A percentile compares a stretch with the other conserved stretches of the same genome.
These are phyloP conservation scores for Colletotrichum cereale DNA, from an alignment of 2,329 filamentous ascomycete species.

Conservation along the genomic window DNA sequence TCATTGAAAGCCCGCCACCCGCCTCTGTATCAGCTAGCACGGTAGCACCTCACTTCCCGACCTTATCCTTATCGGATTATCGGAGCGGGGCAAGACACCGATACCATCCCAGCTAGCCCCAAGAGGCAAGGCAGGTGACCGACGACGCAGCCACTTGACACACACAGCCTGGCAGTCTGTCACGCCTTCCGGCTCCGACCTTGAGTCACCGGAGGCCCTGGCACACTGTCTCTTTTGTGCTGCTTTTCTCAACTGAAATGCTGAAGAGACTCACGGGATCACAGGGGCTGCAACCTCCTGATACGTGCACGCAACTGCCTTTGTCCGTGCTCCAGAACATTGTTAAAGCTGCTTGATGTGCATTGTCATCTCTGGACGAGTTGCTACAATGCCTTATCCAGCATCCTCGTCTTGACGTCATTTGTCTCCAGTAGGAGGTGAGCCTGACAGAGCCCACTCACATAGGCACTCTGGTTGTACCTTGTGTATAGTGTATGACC, in stretches of 20 bases:
- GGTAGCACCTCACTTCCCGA: background rate
- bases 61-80: conserved; percentile 41
- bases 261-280: conserved; percentile 33
- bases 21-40: conserved; percentile 15
- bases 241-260: conserved; percentile 1
- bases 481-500: background rate
- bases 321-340: conserved; percentile 28
- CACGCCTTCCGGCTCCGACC: conserved; percentile 28
- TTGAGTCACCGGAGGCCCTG: conserved; percentile 39
- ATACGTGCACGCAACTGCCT: conserved; percentile 26
- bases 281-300: conserved; percentile 22
- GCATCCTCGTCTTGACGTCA: conserved; percentile 32
- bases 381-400: conserved; percentile 25
- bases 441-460: conserved; percentile 13
- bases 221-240: conserved; percentile 24
- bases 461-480: background rate
- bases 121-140: conserved; percentile 32
- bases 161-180: conserved; percentile 36
- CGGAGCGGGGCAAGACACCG: conserved; percentile 39
- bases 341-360: conserved; percentile 33
- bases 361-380: conserved; percentile 18
- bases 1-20: too few relatives aligned
- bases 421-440: conserved; percentile 33
- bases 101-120: conserved; percentile 20
- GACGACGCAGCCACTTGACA: conserved; percentile 31